Base-by-base conservation (phyloP, 352 stramenopile genomes). In the Peronospora belbahrii region DNA sequence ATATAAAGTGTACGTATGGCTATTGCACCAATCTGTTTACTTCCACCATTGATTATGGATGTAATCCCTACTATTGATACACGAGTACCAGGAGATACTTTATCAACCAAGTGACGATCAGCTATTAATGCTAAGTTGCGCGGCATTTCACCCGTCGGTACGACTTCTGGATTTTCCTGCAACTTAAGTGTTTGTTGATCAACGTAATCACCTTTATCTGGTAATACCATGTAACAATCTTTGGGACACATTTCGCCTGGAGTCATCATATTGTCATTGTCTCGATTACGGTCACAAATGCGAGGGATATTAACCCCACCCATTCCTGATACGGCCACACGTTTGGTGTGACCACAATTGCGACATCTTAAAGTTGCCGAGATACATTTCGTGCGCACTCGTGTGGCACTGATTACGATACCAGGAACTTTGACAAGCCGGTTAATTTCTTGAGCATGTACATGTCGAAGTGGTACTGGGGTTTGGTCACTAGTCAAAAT, bases 171-270 rank as follows among this genome's bases (percentile, higher is more conserved):
- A 65, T 73, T 95, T 56, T 97, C 89, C 65, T 97, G 90, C 28
- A 99, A 71, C 72, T 99, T 99, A 20, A 98, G 68, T n/a, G 94
- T 98, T 75, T 99, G 96, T 53, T 97, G 91, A 67, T 99, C 96
- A 0, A 98, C 88, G 61, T 98, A 99, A 6, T 88, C 71, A 33
- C 79, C 77, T 40, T 96, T 75, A 59, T 99, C 96, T 0, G 96
- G 90, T 17, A 98, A 51, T 2, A 99, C 85, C 3, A 90, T 69
- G 64, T 97, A 99, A 18, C 94, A 96, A 47, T 96, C 85, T 38
- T 83, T 75, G 1, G 81, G 77, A 56, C 85, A 95, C 10, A 57
- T 23, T 13, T 88, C 74, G 15, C 74, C 67, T 1, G 55, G 36
- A 1, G 59, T 40, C 0, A 56, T 39, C 3, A 39, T 51, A 7